Base-by-base conservation (phyloP, 1,284 basidiomycete genomes). In the Austroboletus niveus region DNA sequence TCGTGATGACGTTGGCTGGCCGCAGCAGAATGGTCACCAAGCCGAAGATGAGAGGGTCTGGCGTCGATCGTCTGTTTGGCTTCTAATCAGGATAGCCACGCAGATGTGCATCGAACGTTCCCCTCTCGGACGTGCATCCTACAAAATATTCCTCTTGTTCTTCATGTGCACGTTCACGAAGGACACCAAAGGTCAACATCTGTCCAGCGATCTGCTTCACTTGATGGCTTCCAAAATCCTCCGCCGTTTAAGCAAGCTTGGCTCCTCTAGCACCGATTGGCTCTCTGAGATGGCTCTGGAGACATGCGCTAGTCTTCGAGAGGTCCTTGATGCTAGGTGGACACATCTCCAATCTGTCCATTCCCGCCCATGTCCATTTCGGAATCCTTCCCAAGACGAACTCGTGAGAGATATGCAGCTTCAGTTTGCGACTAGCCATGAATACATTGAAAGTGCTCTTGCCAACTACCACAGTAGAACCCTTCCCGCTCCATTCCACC, bases 401-500 rank as follows among this genome's bases (percentile, higher is more conserved):
- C 42, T 42, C 42, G n/a, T 2, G 7, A 31, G 27, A 17, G 42
- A 42, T 17, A 42, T 22, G 20, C 11, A 15, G 24, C 22, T 41
- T 41, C 24, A 22, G 10, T 11, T 41, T 3, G 12, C 6, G 22
- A 8, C 5, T 12, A 27, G 39, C 11, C 24, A 6, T 8, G 24
- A 41, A 27, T 15, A 27, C 39, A 41, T 41, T 27, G 5, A 6
- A 4, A 15, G 54, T 17, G 47, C 56, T 14, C 22, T 65, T 27
- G 35, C 29, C 2, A 49, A 48, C 8, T 36, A 27, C 34, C 0
- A 24, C 14, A 15, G 27, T 15, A 8, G 31, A 9, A 8, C 29
- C 12, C 8, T 30, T 6, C 5, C 22, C 39, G 6, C 47, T 9
- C 3, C 24, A 9, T 66, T 64, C 58, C 17, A 48, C 5, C 54